These are phyloP conservation scores for Umbilicaria muhlenbergii DNA, from an alignment of 495 filamentous ascomycete genomes.

Conservation along the genomic window DNA sequence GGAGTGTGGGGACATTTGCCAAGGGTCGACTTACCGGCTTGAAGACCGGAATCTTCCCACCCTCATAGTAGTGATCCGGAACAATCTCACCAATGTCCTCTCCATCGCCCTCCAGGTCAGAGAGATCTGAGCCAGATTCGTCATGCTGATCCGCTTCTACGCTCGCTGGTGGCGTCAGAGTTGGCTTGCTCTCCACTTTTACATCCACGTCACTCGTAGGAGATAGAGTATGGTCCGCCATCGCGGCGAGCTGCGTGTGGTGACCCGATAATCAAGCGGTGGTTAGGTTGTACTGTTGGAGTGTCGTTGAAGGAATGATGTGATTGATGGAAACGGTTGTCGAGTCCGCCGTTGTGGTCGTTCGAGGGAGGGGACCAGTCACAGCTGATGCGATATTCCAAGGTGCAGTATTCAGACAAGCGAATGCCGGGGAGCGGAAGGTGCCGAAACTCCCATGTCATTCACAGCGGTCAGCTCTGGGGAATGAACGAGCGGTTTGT, in stretches of 20 bases:
- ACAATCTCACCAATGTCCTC: slow-evolving; percentile 53
- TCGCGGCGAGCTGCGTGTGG: neutral
- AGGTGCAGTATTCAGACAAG: too few species aligned
- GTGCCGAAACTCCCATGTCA: too few species aligned
- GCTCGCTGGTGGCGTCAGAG: slow-evolving; percentile 16
- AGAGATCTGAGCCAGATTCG: slow-evolving; percentile 16
- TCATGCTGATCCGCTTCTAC: slow-evolving; percentile 15
- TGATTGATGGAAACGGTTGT: too few species aligned
- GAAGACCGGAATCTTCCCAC: slow-evolving; percentile 83
- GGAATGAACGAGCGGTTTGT: too few species aligned
- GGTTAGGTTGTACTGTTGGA: too few species aligned
- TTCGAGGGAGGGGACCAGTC: too few species aligned
- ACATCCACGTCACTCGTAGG: slow-evolving; percentile 6
- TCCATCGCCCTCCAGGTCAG: slow-evolving; percentile 21
- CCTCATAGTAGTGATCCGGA: slow-evolving; percentile 77
- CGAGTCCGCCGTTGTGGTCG: too few species aligned
- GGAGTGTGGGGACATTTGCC: neutral
- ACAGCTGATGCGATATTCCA: too few species aligned
- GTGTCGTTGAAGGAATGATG: too few species aligned
- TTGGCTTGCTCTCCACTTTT: slow-evolving; percentile 13
- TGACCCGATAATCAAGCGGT: too few species aligned
- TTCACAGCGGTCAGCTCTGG: too few species aligned
- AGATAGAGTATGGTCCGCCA: slow-evolving; percentile 8
- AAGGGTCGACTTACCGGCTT: slow-evolving; percentile 48
- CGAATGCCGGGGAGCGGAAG: too few species aligned